Evolutionary conservation across 345 rosid genomes (phyloP), one percentile per base, ranked within the genome.

Genomic region (Erucastrum elatum): DNA sequence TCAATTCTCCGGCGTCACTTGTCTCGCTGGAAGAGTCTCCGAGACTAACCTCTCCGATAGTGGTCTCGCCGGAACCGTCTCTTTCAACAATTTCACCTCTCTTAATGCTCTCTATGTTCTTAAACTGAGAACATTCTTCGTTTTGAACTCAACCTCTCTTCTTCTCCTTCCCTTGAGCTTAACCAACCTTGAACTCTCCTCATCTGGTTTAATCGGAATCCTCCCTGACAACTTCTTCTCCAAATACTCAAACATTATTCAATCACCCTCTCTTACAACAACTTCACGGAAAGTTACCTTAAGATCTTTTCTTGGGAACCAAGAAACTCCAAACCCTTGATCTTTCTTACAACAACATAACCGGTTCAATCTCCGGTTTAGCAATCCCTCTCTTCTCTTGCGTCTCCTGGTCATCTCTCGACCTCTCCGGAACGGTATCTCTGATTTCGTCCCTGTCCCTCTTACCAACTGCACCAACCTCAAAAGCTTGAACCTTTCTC

Each of bases 381-480:
- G 81, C 71, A 72, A 78, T 87, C 30, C 87, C 84, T 62, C 71
- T 35, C 6, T 80, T 78, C 37, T 34, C 66, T 33, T 90, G 94
- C 87, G 75, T 78, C 77, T 87, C 92, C 68, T 80, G 92, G 81
- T 66, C 85, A 70, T 84, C 72, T n/a, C 86, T 94, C 26, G 95
- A 94, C 81, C 78, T 94, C 7, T 94, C 98, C 3, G 85, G 11
- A 94, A 94, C 81, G 80, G 75, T 70, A 64, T 94, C 30, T 11
- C 78, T 25, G 94, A 80, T 66, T 83, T 75, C 37, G 80, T 94
- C 74, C 97, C 97, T n/a, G 64, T 21, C 3, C 84, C 87, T 8
- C 81, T 94, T 17, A 84, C 88, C 12, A 94, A 90, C 74, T 94
- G 98, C 84, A 87, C 97, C 26, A 87, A 80, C 30, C 90, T 94